Conservation (phyloP, 2,329 filamentous ascomycete genomes). For the Penicillium aurantiogriseum region DNA sequence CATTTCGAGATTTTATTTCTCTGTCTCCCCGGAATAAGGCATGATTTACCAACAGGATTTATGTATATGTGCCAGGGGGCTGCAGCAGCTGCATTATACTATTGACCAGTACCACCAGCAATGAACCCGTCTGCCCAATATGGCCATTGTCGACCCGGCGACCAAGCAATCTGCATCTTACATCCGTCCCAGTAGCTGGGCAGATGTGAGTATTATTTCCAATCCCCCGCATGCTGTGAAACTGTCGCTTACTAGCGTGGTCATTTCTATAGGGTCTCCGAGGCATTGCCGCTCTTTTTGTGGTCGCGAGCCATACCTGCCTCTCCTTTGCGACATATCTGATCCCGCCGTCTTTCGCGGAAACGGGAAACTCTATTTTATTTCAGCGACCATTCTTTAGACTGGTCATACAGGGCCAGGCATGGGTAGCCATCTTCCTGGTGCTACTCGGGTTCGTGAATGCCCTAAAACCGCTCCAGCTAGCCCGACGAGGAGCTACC, state of each 20-base stretch:
- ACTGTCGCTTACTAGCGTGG: background rate
- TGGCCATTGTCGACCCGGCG: slow-evolving; percentile 8
- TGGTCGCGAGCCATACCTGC: slow-evolving; percentile 56
- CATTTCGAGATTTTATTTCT: background rate
- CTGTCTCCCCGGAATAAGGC: background rate
- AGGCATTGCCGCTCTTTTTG: slow-evolving; percentile 55
- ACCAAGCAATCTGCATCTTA: slow-evolving; percentile 7
- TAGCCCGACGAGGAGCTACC: slow-evolving; percentile 54
- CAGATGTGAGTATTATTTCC: slow-evolving; percentile 18
- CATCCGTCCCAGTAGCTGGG: slow-evolving; percentile 18
- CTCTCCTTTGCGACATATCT: slow-evolving; percentile 53
- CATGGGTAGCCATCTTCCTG: slow-evolving; percentile 66
- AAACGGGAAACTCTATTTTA: slow-evolving; percentile 48
- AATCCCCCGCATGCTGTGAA: background rate
- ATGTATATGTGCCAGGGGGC: slow-evolving; percentile 4
- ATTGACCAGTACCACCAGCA: slow-evolving; percentile 4
- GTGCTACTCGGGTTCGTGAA: slow-evolving; percentile 65
- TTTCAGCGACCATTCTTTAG: slow-evolving; percentile 61
- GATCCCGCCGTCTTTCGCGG: slow-evolving; percentile 49
- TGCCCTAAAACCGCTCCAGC: slow-evolving; percentile 59
- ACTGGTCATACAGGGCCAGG: slow-evolving; percentile 59
- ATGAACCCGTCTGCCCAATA: slow-evolving; percentile 4
- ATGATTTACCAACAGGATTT: background rate
- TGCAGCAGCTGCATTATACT: slow-evolving; percentile 6
- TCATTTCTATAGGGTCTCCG: slow-evolving; percentile 50